Evolutionary conservation across 805 yeast genomes (phyloP), one percentile per base, ranked within the genome.

Genomic region (Cyberlindnera euphorbiiphila): DNA sequence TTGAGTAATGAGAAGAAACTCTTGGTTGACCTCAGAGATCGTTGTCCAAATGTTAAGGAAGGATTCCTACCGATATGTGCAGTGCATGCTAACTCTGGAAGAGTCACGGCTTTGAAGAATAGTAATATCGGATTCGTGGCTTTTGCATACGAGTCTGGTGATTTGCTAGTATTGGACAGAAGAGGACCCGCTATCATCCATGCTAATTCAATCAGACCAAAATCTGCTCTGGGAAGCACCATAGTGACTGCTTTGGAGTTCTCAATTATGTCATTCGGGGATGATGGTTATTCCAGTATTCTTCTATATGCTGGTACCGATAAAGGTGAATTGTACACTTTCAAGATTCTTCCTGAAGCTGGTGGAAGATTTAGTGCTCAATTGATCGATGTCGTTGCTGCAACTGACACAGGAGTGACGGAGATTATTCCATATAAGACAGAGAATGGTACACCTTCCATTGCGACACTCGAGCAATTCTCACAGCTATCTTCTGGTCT

Each of bases 121-220:
- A 80, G 89, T 43, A 73, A 81, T 45, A 68, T 87, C 33, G 96
- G 96, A 0, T 89, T 93, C 63, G 85, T 83, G 8, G 93, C 84
- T 0, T 66, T 85, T 28, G 95, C 85, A 1, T 87, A 83, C 57
- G 72, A 71, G 31, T 71, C 79, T 11, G 97, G 98, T n/a, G 69
- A 76, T 24, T 44, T 91, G 13, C 61, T 81, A 2, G 78, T 91
- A 0, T 64, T 89, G 41, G 97, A 91, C 61, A 68, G 85, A 38
- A 69, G 96, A 41, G 85, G 85, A 66, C 89, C 89, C 0, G 87
- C 85, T 0, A 60, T 80, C 6, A 80, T 84, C 19, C 66, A 63
- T 42, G 66, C 71, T 34, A 67, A 64, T 12, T 58, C 55, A 18
- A 40, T 66, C 8, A 45, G 44, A 10, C 48, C 53, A n/a, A 37